A percentile compares a stretch with the other conserved stretches of the same genome.
Evolutionary conservation across 2,329 filamentous ascomycete genomes (phyloP).

Genomic region (Mycosphaerella sp.): DNA sequence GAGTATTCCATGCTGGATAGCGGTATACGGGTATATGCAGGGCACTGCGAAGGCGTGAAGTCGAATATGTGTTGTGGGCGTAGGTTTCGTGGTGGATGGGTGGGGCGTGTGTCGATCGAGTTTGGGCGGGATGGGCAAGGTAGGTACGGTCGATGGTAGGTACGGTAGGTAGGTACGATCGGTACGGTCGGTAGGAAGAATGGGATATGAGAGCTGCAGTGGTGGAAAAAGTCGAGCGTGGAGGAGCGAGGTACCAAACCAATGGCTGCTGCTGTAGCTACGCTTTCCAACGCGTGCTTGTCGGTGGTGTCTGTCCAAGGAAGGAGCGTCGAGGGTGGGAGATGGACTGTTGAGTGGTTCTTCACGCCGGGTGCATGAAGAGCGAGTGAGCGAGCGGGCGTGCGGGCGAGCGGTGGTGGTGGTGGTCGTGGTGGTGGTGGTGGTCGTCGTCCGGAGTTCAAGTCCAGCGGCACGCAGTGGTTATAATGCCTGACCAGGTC

Average conservation of each 20-base stretch:
- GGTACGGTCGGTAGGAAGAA: too few species aligned
- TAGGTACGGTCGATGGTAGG: too few species aligned
- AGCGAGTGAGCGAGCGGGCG: too few species aligned
- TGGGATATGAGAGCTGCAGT: neutral
- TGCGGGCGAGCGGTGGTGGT: neutral
- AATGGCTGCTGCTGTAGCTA: conserved; percentile 7
- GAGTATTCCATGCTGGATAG: conserved; percentile 70
- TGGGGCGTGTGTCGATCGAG: neutral
- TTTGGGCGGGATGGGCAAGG: conserved; percentile 1
- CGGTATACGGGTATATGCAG: neutral
- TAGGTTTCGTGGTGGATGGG: neutral
- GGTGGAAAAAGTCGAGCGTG: neutral
- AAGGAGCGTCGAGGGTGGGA: conserved; percentile 1
- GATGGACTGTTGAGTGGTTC: neutral
- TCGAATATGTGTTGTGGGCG: conserved; percentile 9
- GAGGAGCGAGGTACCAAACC: conserved; percentile 12
- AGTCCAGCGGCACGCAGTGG: neutral
- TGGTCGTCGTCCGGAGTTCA: neutral
- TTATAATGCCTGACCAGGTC: neutral
- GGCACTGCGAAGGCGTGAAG: neutral
- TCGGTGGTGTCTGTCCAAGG: conserved; percentile 3
- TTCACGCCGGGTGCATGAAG: conserved; percentile 3
- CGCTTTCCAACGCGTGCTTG: conserved; percentile 1
- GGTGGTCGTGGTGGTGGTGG: neutral
- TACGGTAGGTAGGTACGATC: too few species aligned